Base-by-base conservation (phyloP, 352 stramenopile genomes). In the Pythium plurisporium region DNA sequence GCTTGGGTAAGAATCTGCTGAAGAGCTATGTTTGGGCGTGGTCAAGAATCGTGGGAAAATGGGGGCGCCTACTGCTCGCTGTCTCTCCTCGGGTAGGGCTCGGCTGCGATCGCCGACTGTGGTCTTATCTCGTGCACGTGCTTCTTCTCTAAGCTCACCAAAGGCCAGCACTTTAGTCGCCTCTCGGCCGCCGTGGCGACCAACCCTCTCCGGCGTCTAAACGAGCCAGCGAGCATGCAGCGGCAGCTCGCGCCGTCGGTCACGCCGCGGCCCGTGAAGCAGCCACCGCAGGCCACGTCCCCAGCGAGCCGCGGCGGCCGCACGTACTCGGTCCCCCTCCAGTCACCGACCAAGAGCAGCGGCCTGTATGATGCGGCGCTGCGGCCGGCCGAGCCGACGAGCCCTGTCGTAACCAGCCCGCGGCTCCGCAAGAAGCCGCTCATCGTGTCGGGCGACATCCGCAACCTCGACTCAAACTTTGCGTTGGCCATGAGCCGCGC, bases 401-500 rank as follows among this genome's bases (percentile, higher is more conserved):
- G 45, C 22, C 61, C 70, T 1, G 50, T 74, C 4, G 55, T 65
- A 11, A n/a, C n/a, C n/a, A 48, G 34, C n/a, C 34, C 69, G 49
- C 71, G 76, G 4, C 45, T 67, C 2, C 51, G 47, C 15, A 87
- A 86, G 67, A 89, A 86, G 54, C 76, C 67, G 47, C 33, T 91
- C 44, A 82, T 89, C 38, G 49, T 86, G 10, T 74, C 64, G 10
- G 81, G 81, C 2, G 81, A 91, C 55, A 86, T 89, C 44, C 76
- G 81, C 31, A 91, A 91, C 58, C 57, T 91, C 19, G 74, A 73
- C 22, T 87, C 65, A 51, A 87, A 87, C 46, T 89, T 91, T 40
- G 63, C 76, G 5, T 53, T 91, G 40, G 67, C 74, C 9, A 77
- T 72, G 62, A 76, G 73, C 63, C 55, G 57, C 5, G 69, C 73